Evolutionary conservation across 371 early-diverging fungal genomes (phyloP).

Genomic region (Actinomortierella wolfii): DNA sequence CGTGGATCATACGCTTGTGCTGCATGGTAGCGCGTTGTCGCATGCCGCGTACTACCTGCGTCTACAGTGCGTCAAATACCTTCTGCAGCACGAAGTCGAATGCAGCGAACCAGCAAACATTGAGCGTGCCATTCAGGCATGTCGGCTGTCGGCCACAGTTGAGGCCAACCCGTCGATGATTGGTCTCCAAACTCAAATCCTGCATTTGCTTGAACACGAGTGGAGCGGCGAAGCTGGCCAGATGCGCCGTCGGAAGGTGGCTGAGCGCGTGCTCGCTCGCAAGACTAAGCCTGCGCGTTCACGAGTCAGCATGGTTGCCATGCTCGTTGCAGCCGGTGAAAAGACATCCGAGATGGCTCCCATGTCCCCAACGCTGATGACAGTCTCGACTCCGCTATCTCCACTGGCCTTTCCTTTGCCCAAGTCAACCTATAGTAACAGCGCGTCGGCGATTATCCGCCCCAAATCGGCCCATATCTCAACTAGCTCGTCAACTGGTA

Average conservation of each 20-base stretch:
- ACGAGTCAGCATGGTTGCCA: constrained; percentile 15
- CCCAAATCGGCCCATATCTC: too few relatives aligned
- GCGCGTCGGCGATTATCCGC: too few relatives aligned
- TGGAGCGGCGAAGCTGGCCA: constrained; percentile 28
- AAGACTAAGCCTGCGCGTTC: constrained; percentile 23
- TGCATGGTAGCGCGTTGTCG: constrained; percentile 32
- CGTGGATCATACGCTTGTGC: constrained; percentile 33
- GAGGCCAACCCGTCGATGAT: constrained; percentile 28
- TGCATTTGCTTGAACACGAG: constrained; percentile 15
- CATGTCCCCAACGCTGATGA: too few relatives aligned
- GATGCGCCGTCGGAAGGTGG: constrained; percentile 17
- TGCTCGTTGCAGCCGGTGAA: constrained; percentile 13
- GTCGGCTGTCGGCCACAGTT: constrained; percentile 28
- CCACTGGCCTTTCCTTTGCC: too few relatives aligned
- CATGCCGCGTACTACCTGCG: constrained; percentile 41
- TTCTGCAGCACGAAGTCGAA: constrained; percentile 41
- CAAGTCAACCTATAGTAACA: too few relatives aligned
- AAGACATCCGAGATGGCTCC: too few relatives aligned
- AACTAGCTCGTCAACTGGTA: too few relatives aligned
- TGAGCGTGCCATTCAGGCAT: constrained; percentile 37
- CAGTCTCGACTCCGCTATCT: too few relatives aligned
- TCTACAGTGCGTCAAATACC: constrained; percentile 22
- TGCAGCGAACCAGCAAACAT: constrained; percentile 34
- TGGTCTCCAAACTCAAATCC: constrained; percentile 14
- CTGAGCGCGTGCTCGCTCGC: constrained; percentile 25